These are phyloP conservation scores for Climacium dendroides DNA, from an alignment of 225 moss, liverwort and hornwort species.

Conservation along the genomic window DNA sequence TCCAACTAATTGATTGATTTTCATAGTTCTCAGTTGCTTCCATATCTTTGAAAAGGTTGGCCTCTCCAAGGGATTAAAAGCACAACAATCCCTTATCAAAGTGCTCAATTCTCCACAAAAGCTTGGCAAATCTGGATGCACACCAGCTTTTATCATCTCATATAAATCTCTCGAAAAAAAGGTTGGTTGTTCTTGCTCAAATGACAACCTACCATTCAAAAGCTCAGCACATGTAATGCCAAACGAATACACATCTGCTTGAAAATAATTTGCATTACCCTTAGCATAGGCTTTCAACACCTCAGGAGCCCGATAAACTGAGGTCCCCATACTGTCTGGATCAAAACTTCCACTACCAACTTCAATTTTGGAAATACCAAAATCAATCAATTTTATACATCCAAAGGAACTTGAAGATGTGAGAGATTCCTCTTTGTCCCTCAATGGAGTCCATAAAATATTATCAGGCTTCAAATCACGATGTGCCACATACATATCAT, in stretches of 20 bases:
- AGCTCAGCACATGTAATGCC: background rate
- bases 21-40: background rate
- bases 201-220: background rate
- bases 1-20: background rate
- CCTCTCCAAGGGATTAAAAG: background rate
- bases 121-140: background rate
- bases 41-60: background rate
- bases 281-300: background rate
- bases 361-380: background rate
- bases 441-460: background rate
- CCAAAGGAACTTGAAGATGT: background rate
- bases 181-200: background rate
- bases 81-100: background rate
- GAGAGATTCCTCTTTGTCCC: background rate
- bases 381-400: background rate
- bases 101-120: background rate
- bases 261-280: background rate
- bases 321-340: background rate
- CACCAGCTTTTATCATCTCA: background rate
- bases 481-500: background rate
- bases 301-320: background rate
- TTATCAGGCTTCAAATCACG: background rate
- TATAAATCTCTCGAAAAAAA: background rate
- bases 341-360: background rate
- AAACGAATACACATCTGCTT: background rate